Evolutionary conservation across 306 rosid species (phyloP).

Genomic region (Medicago truncatula): DNA sequence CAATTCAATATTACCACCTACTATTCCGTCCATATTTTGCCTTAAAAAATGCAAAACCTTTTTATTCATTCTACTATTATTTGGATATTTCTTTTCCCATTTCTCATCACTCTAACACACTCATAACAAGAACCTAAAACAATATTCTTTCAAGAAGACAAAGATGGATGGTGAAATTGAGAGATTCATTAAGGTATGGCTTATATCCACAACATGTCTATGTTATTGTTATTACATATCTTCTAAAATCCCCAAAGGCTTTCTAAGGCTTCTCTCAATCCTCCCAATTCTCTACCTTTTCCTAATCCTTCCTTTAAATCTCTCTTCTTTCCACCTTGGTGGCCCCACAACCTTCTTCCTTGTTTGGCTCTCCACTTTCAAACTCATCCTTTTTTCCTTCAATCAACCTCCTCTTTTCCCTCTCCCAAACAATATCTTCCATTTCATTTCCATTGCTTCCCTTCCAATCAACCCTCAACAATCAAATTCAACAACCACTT

Average conservation of each 20-base stretch:
- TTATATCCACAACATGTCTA: conserved; percentile 32
- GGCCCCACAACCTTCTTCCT: conserved; percentile 55
- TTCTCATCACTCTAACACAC: background rate
- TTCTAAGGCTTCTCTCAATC: conserved; percentile 45
- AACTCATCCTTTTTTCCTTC: conserved; percentile 57
- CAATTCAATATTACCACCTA: background rate
- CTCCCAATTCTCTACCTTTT: conserved; percentile 52
- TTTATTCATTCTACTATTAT: too few relatives aligned
- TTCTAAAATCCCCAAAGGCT: conserved; percentile 44
- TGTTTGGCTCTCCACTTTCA: conserved; percentile 55
- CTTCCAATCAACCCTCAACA: conserved; percentile 65
- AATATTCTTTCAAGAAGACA: background rate
- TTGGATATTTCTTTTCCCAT: background rate
- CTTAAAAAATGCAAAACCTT: too few relatives aligned
- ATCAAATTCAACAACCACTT: background rate
- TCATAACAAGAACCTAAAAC: background rate
- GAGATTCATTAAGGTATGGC: conserved; percentile 53
- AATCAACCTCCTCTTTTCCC: conserved; percentile 59
- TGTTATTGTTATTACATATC: conserved; percentile 54
- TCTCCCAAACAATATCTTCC: conserved; percentile 47
- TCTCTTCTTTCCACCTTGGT: conserved; percentile 44
- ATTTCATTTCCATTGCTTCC: conserved; percentile 63
- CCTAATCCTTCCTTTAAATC: conserved; percentile 46
- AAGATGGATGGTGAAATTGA: conserved; percentile 45
- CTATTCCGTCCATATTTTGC: too few relatives aligned